Percentiles rank a stretch among this genome's conserved stretches.
Evolutionary conservation across 129 eudicot genomes (phyloP).

Genomic region (Dittrichia graveolens): DNA sequence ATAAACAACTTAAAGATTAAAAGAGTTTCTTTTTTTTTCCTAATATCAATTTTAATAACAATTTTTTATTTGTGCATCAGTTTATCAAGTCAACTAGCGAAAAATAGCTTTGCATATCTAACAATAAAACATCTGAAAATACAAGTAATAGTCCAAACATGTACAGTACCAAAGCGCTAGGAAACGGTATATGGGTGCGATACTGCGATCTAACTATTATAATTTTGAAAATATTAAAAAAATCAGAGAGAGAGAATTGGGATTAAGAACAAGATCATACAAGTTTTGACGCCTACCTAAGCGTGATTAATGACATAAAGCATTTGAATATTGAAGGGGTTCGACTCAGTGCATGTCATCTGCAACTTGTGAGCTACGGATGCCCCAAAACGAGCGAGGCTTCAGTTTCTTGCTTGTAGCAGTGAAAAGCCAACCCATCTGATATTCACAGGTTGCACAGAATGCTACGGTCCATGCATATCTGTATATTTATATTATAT

Average conservation of each 20-base stretch:
- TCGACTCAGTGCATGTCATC: conserved; percentile 46
- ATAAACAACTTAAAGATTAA: too few relatives aligned
- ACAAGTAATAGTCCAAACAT: too few relatives aligned
- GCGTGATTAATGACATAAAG: conserved; percentile 21
- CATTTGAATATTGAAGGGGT: neutral
- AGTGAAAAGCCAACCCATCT: conserved; percentile 93
- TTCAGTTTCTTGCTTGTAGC: conserved; percentile 63
- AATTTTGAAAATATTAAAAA: neutral
- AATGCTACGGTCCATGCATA: conserved; percentile 95
- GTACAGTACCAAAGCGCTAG: too few relatives aligned
- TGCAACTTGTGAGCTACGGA: conserved; percentile 73
- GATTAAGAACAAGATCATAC: conserved; percentile 30
- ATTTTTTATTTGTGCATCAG: too few relatives aligned
- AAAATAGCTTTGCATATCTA: too few relatives aligned
- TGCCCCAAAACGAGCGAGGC: conserved; percentile 86
- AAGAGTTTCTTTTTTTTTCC: too few relatives aligned
- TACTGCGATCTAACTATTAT: conserved; percentile 11
- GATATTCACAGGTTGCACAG: conserved; percentile 79
- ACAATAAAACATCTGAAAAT: too few relatives aligned
- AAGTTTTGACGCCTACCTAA: conserved; percentile 7
- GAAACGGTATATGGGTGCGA: neutral
- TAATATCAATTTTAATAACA: too few relatives aligned
- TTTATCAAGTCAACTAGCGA: too few relatives aligned
- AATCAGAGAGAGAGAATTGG: too few relatives aligned
- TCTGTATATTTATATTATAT: conserved; percentile 37